Base-by-base conservation (phyloP, 1,284 basidiomycete species). In the Ustilago shanxiensis region DNA sequence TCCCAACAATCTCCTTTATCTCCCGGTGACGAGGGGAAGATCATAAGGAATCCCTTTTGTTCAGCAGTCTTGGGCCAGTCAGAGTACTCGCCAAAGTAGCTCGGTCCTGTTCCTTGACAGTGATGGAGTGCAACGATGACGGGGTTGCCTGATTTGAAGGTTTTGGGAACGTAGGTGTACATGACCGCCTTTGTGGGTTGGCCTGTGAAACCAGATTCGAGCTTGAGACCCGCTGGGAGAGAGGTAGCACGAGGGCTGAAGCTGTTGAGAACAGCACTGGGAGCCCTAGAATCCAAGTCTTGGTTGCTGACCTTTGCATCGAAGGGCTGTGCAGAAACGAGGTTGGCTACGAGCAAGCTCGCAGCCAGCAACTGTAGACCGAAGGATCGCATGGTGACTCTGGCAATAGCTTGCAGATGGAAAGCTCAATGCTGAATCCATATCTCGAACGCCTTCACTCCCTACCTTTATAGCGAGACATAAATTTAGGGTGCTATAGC, bases 101-200 rank as follows among this genome's bases (percentile, higher is more conserved):
- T 52, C 1, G 53, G 49, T 2, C 24, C 72, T 5, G 58, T 52
- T 0, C 72, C 72, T 2, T 24, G 62, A 20, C 72, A 74, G 51
- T 69, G 60, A 37, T 74, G 72, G 2, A 74, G 44, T 2, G 56
- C 62, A 3, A 74, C 29, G 10, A 74, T 44, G 10, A 74, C 37
- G 0, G 72, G 62, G 41, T 62, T 63, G 20, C 66, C 72, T 14
- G 65, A 57, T 54, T 66, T 62, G 66, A 62, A 74, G 4, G 59
- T 45, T n/a, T 56, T 54, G 24, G 72, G 72, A 0, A 69, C 63
- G 45, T 70, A 74, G 5, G 60, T 61, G 49, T 70, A 70, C 66
- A 74, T 65, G 28, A 22, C 24, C 0, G 59, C 62, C 16, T 57
- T 50, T 14, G 72, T 74, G 1, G 72, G 72, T 14, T 49, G 8